Evolutionary conservation across 2,329 filamentous ascomycete species (phyloP).

Genomic region (Ceratocystis alfenasii): DNA sequence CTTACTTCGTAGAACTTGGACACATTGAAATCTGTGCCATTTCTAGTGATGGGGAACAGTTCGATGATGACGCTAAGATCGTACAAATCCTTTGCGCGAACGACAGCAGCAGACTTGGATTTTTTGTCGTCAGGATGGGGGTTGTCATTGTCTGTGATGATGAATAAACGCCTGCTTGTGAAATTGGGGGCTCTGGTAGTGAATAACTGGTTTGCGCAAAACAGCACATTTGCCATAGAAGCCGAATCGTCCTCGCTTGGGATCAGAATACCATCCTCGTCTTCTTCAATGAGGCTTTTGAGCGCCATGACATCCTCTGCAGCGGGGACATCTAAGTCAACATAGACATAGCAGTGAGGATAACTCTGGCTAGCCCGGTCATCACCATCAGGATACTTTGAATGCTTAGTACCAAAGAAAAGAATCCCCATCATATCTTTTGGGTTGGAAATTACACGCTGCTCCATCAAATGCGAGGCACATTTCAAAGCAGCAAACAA

Average conservation of each 20-base stretch:
- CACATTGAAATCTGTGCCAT: constrained; percentile 58
- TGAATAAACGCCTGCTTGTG: constrained; percentile 80
- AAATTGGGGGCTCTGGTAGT: constrained; percentile 93
- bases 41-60: constrained; percentile 72
- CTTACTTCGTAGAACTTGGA: constrained; percentile 82
- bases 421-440: constrained; percentile 95
- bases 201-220: constrained; percentile 93
- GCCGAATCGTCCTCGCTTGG: constrained; percentile 48
- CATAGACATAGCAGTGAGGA: constrained; percentile 84
- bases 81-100: constrained; percentile 87
- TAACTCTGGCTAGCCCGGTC: constrained; percentile 53
- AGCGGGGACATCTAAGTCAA: constrained; percentile 75
- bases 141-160: constrained; percentile 88
- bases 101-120: constrained; percentile 62
- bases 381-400: constrained; percentile 60
- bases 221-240: constrained; percentile 79
- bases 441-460: constrained; percentile 92
- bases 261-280: constrained; percentile 58
- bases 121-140: constrained; percentile 65
- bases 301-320: constrained; percentile 76
- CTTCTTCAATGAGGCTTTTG: constrained; percentile 64
- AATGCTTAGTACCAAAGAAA: constrained; percentile 78
- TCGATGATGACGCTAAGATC: constrained; percentile 87
- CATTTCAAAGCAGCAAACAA: constrained; percentile 80
- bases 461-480: constrained; percentile 90